Evolutionary conservation across 352 stramenopile species (phyloP).

Genomic region (Phytophthora sojae): DNA sequence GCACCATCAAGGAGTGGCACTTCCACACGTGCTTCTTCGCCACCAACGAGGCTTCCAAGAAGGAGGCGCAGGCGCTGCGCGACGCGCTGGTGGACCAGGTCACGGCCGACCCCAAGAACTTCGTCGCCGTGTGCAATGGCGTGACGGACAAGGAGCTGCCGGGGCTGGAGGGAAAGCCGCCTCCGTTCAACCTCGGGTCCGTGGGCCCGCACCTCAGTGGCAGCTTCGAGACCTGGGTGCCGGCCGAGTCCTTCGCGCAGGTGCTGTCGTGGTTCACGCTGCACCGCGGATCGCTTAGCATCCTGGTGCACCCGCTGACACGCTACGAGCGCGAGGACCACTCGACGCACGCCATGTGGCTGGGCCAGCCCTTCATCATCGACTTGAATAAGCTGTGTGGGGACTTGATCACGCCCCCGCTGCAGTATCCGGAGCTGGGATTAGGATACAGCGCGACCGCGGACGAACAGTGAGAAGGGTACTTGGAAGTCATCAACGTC

Average conservation of each 20-base stretch:
- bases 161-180: slow-evolving; percentile 34
- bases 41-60: slow-evolving; percentile 46
- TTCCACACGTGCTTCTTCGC: slow-evolving; percentile 80
- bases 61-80: slow-evolving; percentile 54
- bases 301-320: slow-evolving; percentile 76
- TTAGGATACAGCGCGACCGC: slow-evolving; percentile 57
- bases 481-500: slow-evolving; percentile 5
- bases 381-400: slow-evolving; percentile 47
- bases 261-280: slow-evolving; percentile 76
- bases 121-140: slow-evolving; percentile 71
- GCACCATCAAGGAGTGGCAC: slow-evolving; percentile 72
- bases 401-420: slow-evolving; percentile 40
- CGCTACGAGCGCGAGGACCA: slow-evolving; percentile 63
- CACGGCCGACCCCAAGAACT: slow-evolving; percentile 44
- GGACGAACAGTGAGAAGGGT: slow-evolving; percentile 17
- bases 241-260: slow-evolving; percentile 61
- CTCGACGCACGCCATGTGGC: slow-evolving; percentile 63
- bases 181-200: slow-evolving; percentile 62
- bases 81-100: slow-evolving; percentile 58
- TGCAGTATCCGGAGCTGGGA: slow-evolving; percentile 67
- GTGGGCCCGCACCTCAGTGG: slow-evolving; percentile 70
- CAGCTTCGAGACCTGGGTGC: slow-evolving; percentile 78
- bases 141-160: slow-evolving; percentile 47
- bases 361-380: slow-evolving; percentile 51
- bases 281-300: slow-evolving; percentile 61